Conservation (phyloP, 2,329 filamentous ascomycete genomes). For the Lachnellula cervina region DNA sequence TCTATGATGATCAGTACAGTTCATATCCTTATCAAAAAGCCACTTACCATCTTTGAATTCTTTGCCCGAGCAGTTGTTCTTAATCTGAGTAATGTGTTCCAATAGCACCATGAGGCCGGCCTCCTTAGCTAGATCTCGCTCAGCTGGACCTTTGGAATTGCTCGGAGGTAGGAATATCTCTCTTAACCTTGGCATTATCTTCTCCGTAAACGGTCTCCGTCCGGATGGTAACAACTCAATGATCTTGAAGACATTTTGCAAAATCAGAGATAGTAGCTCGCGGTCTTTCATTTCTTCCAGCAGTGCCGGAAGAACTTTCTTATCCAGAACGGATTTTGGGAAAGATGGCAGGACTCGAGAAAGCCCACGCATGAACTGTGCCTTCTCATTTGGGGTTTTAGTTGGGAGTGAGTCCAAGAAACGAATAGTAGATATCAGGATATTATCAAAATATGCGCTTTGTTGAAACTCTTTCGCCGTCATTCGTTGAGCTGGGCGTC, state of each 20-base stretch:
- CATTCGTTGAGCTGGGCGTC: slow-evolving; percentile 80
- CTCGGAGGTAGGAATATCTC: slow-evolving; percentile 69
- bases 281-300: slow-evolving; percentile 92
- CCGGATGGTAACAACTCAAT: slow-evolving; percentile 72
- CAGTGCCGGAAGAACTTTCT: slow-evolving; percentile 83
- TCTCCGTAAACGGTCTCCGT: slow-evolving; percentile 75
- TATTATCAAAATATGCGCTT: slow-evolving; percentile 94
- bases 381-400: slow-evolving; percentile 87
- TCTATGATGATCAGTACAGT: slow-evolving; percentile 46
- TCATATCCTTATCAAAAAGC: slow-evolving; percentile 1
- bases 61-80: slow-evolving; percentile 78
- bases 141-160: slow-evolving; percentile 49
- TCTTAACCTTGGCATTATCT: slow-evolving; percentile 77
- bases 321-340: slow-evolving; percentile 88
- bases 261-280: slow-evolving; percentile 75
- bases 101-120: slow-evolving; percentile 87
- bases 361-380: slow-evolving; percentile 84
- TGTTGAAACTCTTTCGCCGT: slow-evolving; percentile 89
- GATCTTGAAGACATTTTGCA: slow-evolving; percentile 92
- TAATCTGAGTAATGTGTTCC: slow-evolving; percentile 72
- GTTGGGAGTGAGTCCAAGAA: slow-evolving; percentile 88
- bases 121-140: slow-evolving; percentile 79
- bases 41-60: slow-evolving; percentile 86
- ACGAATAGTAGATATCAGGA: slow-evolving; percentile 90
- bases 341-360: slow-evolving; percentile 86